Conservation (phyloP, 2,329 filamentous ascomycete genomes). For the Bimuria novae-zelandiae region DNA sequence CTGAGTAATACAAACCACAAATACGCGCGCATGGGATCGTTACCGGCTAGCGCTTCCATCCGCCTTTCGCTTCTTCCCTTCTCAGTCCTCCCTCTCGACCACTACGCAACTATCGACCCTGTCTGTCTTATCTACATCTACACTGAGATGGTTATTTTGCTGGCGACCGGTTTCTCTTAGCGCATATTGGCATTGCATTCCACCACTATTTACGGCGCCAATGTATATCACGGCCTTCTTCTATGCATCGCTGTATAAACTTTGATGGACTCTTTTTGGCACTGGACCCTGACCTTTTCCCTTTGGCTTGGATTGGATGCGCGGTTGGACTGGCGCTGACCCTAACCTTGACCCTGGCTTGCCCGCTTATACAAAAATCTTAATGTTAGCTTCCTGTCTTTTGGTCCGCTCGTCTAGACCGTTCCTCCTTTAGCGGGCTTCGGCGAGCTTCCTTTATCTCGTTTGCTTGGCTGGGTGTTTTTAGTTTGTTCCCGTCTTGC, state of each 20-base stretch:
- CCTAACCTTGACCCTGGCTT: too few species aligned
- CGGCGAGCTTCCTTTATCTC: neutral
- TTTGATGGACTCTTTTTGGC: conserved; percentile 4
- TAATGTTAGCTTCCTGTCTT: neutral
- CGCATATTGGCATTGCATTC: neutral
- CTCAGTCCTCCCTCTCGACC: neutral
- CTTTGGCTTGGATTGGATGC: neutral
- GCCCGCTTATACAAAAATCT: neutral
- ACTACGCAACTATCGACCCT: neutral
- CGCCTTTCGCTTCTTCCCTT: neutral
- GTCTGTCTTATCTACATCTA: conserved; percentile 12
- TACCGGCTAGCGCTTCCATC: conserved; percentile 4
- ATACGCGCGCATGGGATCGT: conserved; percentile 8
- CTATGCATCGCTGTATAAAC: conserved; percentile 23
- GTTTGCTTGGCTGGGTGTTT: neutral
- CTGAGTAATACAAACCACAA: conserved; percentile 17
- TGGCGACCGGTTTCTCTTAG: conserved; percentile 9
- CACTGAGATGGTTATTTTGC: conserved; percentile 10
- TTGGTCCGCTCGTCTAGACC: too few species aligned
- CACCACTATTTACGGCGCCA: conserved; percentile 17
- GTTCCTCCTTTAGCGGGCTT: too few species aligned
- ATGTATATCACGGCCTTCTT: conserved; percentile 26
- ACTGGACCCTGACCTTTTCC: neutral
- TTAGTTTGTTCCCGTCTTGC: neutral
- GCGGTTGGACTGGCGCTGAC: neutral